phyloP scores from a whole-genome alignment of 129 eudicot genomes.

The Escallonia herrerae region DNA sequence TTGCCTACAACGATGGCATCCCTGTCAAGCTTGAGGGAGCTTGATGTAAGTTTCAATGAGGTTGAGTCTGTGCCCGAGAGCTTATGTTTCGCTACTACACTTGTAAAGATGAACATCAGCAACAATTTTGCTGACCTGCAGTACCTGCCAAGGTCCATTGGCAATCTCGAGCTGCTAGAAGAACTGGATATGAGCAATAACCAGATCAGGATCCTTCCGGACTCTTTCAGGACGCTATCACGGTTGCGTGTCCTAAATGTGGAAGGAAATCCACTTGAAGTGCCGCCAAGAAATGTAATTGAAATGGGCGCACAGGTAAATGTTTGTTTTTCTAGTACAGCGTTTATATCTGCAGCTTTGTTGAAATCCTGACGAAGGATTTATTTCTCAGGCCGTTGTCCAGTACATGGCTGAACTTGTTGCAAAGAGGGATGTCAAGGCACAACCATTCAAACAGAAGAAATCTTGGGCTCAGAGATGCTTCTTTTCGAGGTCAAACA shows the following conservation, averaged over 20 bases:
- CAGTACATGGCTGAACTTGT: slow-evolving; percentile 66
- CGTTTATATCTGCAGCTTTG: background rate
- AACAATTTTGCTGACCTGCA: slow-evolving; percentile 82
- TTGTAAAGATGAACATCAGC: slow-evolving; percentile 68
- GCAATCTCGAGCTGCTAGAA: slow-evolving; percentile 86
- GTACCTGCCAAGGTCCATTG: slow-evolving; percentile 81
- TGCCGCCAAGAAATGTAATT: slow-evolving; percentile 56
- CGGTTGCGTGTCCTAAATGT: slow-evolving; percentile 50
- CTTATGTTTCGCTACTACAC: slow-evolving; percentile 80
- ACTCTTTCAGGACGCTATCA: slow-evolving; percentile 65
- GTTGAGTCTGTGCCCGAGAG: slow-evolving; percentile 76
- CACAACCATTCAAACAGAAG: slow-evolving; percentile 67
- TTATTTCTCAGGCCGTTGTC: slow-evolving; percentile 64
- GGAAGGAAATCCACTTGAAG: slow-evolving; percentile 82
- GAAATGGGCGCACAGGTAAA: slow-evolving; percentile 65
- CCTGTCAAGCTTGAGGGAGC: slow-evolving; percentile 54
- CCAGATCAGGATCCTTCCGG: slow-evolving; percentile 74
- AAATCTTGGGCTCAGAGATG: slow-evolving; percentile 66
- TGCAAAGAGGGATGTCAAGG: slow-evolving; percentile 52
- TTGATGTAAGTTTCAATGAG: slow-evolving; percentile 85
- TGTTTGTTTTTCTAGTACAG: background rate
- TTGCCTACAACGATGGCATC: slow-evolving; percentile 85
- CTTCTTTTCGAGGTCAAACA: slow-evolving; percentile 47
- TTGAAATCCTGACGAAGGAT: background rate
- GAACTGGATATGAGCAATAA: slow-evolving; percentile 72